Evolutionary conservation across 139 green algal species (phyloP).

Genomic region (Limnomonas spitsbergensis): DNA sequence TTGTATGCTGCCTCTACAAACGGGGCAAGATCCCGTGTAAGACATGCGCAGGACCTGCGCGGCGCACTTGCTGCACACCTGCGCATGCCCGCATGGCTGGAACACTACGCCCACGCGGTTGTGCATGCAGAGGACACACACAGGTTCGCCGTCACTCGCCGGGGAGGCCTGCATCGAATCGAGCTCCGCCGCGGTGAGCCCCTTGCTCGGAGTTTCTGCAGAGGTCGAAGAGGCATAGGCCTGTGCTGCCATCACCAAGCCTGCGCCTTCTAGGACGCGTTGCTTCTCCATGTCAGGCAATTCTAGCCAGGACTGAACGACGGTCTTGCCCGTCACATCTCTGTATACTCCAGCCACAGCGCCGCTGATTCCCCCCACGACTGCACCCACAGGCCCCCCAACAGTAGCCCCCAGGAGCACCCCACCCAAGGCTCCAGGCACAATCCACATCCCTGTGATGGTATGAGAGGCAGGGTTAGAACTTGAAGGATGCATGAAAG

Average conservation of each 20-base stretch:
- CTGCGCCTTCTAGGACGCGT: not conserved
- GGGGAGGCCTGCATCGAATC: not conserved
- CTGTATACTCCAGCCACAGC: not conserved
- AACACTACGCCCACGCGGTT: not conserved
- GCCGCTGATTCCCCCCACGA: not conserved
- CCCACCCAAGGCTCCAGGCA: not conserved
- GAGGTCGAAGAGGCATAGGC: not conserved
- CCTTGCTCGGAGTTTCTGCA: not conserved
- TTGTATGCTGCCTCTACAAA: not conserved
- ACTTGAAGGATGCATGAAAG: no score
- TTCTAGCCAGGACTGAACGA: not conserved
- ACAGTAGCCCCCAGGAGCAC: not conserved
- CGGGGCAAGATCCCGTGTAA: not conserved
- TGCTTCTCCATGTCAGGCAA: not conserved
- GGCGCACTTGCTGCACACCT: not conserved
- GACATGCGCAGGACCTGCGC: not conserved
- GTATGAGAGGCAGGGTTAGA: no score
- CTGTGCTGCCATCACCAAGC: not conserved
- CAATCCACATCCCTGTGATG: no score
- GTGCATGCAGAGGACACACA: not conserved
- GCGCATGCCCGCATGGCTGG: not conserved
- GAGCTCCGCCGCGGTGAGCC: not conserved
- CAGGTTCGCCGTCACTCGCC: not conserved
- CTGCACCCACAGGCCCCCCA: not conserved
- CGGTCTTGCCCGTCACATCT: not conserved